A percentile compares a stretch with the other conserved stretches of the same genome.
Conservation (phyloP, 257 asterid genomes). For the Solanum virginianum region DNA sequence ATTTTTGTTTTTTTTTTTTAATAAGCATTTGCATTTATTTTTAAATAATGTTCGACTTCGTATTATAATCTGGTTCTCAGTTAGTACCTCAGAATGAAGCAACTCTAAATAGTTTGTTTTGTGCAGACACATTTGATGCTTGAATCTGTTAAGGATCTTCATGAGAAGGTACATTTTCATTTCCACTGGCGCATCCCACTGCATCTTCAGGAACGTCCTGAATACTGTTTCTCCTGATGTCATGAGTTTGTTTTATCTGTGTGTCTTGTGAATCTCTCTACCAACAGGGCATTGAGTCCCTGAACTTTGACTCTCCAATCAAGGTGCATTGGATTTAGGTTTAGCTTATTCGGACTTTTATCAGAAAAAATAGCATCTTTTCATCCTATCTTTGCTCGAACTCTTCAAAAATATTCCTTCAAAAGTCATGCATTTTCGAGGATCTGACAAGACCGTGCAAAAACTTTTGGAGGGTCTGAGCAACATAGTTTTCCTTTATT, state of each 20-base stretch:
- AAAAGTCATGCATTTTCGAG: not conserved
- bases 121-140: not conserved
- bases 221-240: not conserved
- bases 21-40: not conserved
- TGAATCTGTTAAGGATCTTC: not conserved
- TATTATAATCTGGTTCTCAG: not conserved
- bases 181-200: not conserved
- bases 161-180: not conserved
- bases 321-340: not conserved
- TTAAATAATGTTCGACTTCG: not conserved
- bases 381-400: not conserved
- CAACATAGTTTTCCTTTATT: not conserved
- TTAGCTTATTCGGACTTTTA: not conserved
- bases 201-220: not conserved
- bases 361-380: not conserved
- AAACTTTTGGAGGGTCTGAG: not conserved
- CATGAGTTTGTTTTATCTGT: not conserved
- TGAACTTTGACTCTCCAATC: not conserved
- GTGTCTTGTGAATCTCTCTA: not conserved
- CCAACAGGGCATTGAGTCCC: not conserved
- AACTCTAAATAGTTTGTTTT: not conserved
- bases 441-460: not conserved
- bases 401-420: not conserved
- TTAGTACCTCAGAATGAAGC: not conserved
- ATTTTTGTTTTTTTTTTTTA: not conserved